Percentiles rank a stretch among this genome's conserved stretches.
Conservation (phyloP, 805 yeast genomes). For the Ogataea polymorpha region DNA sequence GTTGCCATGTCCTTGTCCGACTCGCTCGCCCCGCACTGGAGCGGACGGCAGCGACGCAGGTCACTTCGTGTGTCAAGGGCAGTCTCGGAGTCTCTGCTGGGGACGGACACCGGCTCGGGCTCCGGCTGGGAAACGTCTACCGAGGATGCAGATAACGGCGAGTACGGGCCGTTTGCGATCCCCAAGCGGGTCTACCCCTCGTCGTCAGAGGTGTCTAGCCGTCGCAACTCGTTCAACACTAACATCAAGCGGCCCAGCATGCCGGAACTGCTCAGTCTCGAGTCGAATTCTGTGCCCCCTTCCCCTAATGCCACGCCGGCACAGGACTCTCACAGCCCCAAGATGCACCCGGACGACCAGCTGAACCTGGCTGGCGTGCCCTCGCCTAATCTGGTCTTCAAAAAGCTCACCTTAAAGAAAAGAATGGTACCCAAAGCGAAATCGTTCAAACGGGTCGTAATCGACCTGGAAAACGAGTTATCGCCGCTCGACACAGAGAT, state of each 20-base stretch:
- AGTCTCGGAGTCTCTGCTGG: not conserved
- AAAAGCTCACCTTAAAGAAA: conserved; percentile 28
- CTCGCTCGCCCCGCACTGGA: not conserved
- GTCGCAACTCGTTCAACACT: conserved; percentile 18
- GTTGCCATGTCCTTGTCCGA: not conserved
- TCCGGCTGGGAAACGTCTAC: conserved; percentile 8
- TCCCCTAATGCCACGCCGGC: conserved; percentile 12
- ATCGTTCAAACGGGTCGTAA: conserved; percentile 34
- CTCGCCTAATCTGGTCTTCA: conserved; percentile 28
- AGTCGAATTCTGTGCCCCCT: conserved; percentile 14
- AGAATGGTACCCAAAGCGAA: conserved; percentile 34
- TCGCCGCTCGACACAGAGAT: conserved; percentile 36
- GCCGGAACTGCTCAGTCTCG: conserved; percentile 12
- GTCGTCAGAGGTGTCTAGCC: conserved; percentile 16
- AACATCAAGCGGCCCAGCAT: conserved; percentile 14
- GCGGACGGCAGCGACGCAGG: not conserved
- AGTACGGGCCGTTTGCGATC: not conserved
- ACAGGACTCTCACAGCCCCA: conserved; percentile 2
- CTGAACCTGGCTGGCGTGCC: conserved; percentile 2
- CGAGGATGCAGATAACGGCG: conserved; percentile 12
- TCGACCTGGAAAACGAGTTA: conserved; percentile 33
- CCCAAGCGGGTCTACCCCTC: conserved; percentile 11
- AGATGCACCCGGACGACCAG: conserved; percentile 4
- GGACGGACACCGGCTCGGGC: conserved; percentile 2
- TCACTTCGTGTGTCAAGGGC: not conserved